These are phyloP conservation scores for Multifurca ochricompacta DNA, from an alignment of 768 basidiomycete genomes.

Conservation along the genomic window DNA sequence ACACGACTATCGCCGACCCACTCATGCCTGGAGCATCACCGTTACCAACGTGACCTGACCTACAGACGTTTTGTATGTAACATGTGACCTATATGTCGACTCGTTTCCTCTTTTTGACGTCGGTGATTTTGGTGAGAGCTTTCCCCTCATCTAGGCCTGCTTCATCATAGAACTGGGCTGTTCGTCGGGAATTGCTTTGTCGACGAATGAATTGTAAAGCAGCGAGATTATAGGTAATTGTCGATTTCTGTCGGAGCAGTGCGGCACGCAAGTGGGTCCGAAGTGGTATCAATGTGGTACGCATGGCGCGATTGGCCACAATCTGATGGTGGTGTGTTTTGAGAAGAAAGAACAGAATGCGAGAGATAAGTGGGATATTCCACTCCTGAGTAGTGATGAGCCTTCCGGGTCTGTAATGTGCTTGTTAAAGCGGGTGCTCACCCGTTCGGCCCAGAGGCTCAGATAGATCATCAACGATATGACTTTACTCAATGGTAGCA, in stretches of 20 bases:
- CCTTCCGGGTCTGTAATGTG: neutral
- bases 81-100: conserved; percentile 39
- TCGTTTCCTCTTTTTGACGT: conserved; percentile 80
- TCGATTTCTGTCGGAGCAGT: conserved; percentile 71
- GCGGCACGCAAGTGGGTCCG: conserved; percentile 74
- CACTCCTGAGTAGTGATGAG: conserved; percentile 48
- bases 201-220: conserved; percentile 82
- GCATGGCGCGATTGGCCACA: conserved; percentile 86
- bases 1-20: conserved; percentile 7
- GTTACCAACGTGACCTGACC: conserved; percentile 10
- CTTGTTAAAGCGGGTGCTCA: conserved; percentile 27
- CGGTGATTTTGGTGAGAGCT: conserved; percentile 59
- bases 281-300: conserved; percentile 76
- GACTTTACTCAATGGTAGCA: conserved; percentile 87
- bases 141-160: conserved; percentile 64
- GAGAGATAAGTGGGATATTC: conserved; percentile 80
- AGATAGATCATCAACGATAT: conserved; percentile 81
- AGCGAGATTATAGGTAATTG: conserved; percentile 89
- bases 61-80: neutral
- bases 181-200: conserved; percentile 63
- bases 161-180: conserved; percentile 74
- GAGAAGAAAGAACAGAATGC: conserved; percentile 88
- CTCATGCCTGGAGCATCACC: conserved; percentile 14
- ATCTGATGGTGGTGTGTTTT: conserved; percentile 94
- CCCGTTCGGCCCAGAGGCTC: conserved; percentile 86